Conservation (phyloP, 2,329 filamentous ascomycete genomes). For the Aspergillus sp. region DNA sequence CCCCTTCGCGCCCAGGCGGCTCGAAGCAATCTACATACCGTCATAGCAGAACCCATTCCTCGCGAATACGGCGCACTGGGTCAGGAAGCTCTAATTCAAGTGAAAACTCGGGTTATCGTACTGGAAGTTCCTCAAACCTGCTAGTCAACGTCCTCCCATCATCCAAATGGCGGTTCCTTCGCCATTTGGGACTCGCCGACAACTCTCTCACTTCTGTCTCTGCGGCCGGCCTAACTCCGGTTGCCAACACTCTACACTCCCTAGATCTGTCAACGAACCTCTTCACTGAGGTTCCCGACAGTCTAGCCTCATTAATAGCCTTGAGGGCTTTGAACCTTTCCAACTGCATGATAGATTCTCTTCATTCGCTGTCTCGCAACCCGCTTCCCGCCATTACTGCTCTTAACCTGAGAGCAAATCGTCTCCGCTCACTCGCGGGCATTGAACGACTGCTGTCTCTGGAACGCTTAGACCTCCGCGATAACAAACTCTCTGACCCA, state of each 20-base stretch:
- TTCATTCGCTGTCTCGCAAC: conserved; percentile 81
- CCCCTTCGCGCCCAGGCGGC: conserved; percentile 73
- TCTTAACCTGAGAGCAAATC: conserved; percentile 85
- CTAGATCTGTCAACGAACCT: conserved; percentile 90
- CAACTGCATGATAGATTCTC: conserved; percentile 94
- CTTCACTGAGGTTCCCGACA: conserved; percentile 92
- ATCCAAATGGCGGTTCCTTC: conserved; percentile 92
- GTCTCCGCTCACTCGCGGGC: conserved; percentile 81
- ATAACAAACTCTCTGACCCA: conserved; percentile 88
- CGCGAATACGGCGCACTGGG: conserved; percentile 80
- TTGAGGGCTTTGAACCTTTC: conserved; percentile 92
- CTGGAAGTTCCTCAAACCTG: conserved; percentile 76
- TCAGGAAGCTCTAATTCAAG: conserved; percentile 91
- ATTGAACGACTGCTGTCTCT: conserved; percentile 85
- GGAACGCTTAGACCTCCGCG: conserved; percentile 85
- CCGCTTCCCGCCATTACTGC: conserved; percentile 89
- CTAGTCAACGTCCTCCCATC: conserved; percentile 71
- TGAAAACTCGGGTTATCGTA: conserved; percentile 54
- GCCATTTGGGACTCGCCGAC: conserved; percentile 87
- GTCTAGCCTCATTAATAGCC: conserved; percentile 77
- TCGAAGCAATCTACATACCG: conserved; percentile 68
- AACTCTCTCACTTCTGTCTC: conserved; percentile 83
- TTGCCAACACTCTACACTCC: conserved; percentile 86
- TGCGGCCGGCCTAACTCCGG: conserved; percentile 71
- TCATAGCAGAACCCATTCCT: conserved; percentile 63